Conservation (phyloP, 495 filamentous ascomycete genomes). For the Gamarada debralockiae region DNA sequence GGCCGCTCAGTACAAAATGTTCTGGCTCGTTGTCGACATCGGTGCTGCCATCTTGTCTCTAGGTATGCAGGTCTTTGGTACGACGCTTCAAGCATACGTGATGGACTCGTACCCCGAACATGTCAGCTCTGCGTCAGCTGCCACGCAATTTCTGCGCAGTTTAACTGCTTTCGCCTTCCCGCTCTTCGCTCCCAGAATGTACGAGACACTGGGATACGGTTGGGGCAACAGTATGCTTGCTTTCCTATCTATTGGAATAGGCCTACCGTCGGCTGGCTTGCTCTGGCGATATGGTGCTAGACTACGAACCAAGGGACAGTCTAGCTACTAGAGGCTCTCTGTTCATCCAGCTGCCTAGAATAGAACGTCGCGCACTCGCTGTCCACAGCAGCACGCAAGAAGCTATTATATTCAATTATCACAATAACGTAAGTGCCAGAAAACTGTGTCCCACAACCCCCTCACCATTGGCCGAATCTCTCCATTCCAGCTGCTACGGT, state of each 20-base stretch:
- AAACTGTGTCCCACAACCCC: too few relatives aligned
- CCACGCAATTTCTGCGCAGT: slow-evolving; percentile 43
- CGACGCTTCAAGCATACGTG: slow-evolving; percentile 43
- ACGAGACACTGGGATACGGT: slow-evolving; percentile 63
- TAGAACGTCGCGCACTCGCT: too few relatives aligned
- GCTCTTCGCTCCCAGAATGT: slow-evolving; percentile 78
- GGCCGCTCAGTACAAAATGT: slow-evolving; percentile 35
- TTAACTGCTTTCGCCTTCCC: slow-evolving; percentile 75
- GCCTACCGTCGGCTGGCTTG: slow-evolving; percentile 43
- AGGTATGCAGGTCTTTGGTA: slow-evolving; percentile 78
- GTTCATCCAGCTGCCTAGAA: too few relatives aligned
- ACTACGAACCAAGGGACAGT: slow-evolving; percentile 60
- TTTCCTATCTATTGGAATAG: slow-evolving; percentile 54
- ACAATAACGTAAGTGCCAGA: too few relatives aligned
- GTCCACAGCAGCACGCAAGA: too few relatives aligned
- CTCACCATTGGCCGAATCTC: too few relatives aligned
- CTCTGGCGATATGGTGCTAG: slow-evolving; percentile 68
- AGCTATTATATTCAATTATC: too few relatives aligned
- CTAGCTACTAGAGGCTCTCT: slow-evolving; percentile 50
- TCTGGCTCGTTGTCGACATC: slow-evolving; percentile 67
- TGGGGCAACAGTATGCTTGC: slow-evolving; percentile 70
- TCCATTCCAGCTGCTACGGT: too few relatives aligned
- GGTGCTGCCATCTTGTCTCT: slow-evolving; percentile 71
- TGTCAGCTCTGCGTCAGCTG: slow-evolving; percentile 8
- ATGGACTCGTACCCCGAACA: slow-evolving; percentile 16